A percentile compares a stretch with the other conserved stretches of the same genome.
phyloP scores from a whole-genome alignment of 2,329 filamentous ascomycete genomes.

The Neospermospora avenae region DNA sequence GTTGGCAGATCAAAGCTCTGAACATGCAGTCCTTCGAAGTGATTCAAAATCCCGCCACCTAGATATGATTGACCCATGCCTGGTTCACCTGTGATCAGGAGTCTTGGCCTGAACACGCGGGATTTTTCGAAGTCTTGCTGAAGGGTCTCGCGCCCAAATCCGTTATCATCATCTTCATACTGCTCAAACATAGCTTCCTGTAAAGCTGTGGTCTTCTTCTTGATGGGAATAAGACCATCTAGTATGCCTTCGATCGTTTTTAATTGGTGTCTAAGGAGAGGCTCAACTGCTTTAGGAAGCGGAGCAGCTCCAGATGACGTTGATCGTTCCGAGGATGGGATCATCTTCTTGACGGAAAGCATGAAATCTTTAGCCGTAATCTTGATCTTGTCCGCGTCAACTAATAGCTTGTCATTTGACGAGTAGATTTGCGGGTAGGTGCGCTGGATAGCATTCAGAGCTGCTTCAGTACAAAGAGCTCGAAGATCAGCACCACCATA shows the following conservation, averaged over 20 bases:
- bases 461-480: conserved; percentile 92
- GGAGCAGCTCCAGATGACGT: conserved; percentile 80
- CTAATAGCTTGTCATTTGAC: conserved; percentile 83
- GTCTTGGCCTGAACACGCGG: conserved; percentile 81
- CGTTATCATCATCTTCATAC: conserved; percentile 75
- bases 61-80: conserved; percentile 96
- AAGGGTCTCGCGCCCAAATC: conserved; percentile 78
- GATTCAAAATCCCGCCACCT: conserved; percentile 77
- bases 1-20: conserved; percentile 92
- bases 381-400: conserved; percentile 79
- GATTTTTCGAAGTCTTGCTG: conserved; percentile 79
- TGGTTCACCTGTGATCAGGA: conserved; percentile 75
- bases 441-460: conserved; percentile 90
- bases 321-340: conserved; percentile 90
- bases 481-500: conserved; percentile 95
- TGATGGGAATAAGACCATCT: conserved; percentile 75
- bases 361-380: conserved; percentile 95
- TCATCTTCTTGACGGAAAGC: conserved; percentile 92
- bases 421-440: conserved; percentile 96
- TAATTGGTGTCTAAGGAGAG: conserved; percentile 73
- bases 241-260: conserved; percentile 64
- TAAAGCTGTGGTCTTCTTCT: conserved; percentile 82
- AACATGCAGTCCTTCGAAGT: conserved; percentile 91
- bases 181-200: conserved; percentile 93
- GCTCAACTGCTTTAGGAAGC: conserved; percentile 75